Base-by-base conservation (phyloP, 495 filamentous ascomycete species). In the Aspergillus kassunensis region DNA sequence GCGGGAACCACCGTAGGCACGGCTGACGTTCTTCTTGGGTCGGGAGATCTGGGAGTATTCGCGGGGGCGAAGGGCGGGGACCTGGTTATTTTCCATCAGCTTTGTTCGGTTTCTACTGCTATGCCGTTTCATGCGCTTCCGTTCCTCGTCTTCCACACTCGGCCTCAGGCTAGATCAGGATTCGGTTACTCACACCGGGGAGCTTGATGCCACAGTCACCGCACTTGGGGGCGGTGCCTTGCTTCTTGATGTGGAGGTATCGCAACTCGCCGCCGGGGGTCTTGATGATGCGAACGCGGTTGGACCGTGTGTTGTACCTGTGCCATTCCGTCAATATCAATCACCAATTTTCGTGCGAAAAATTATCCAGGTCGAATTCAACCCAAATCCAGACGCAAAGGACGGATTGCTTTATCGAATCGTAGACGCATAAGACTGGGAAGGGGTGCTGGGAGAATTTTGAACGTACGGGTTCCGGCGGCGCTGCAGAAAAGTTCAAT, bases 221-320 rank as follows among this genome's bases (percentile, higher is more conserved):
- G 72, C 93, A 99, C 80, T 97, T 97, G 64, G 93, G 92, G 61
- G 89, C 84, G 64, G 88, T 91, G 59, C 90, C 91, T 75, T 85
- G 86, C 87, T 97, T 97, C 87, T 97, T 97, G 80, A 95, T 90
- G 85, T 97, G 91, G 61, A 97, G 89, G 67, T 95, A 86, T 67
- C 91, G 87, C 57, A 95, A 85, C 71, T 90, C 80, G 69, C 93
- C 93, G 71, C 93, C 93, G 51, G 93, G 93, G 54, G 93, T 98
- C 81, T 90, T 93, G 78, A 96, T 72, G 72, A 97, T 81, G 71
- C 93, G 88, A 71, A 92, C 90, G 78, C 89, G 90, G 87, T 98
- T 97, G 68, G 89, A 93, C 71, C 82, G 79, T 75, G 92, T 96
- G 81, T 96, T 97, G 86, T 96, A 97, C 64, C 87, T 89, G 61